Evolutionary conservation across 2,329 filamentous ascomycete genomes (phyloP).

Genomic region (Fusarium udum): DNA sequence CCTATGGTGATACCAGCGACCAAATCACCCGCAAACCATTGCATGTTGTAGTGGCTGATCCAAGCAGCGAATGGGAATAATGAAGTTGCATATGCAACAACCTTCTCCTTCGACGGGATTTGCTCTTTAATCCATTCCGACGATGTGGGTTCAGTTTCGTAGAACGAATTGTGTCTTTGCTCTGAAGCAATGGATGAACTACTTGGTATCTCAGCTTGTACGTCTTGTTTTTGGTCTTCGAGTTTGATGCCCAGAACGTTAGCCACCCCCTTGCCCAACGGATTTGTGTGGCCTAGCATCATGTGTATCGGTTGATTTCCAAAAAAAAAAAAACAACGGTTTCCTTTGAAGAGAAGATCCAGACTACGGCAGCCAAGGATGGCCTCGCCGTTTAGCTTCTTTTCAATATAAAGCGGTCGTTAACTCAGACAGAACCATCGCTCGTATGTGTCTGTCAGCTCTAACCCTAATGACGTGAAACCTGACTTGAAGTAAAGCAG

Average conservation of each 20-base stretch:
- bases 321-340: neutral
- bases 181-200: conserved; percentile 84
- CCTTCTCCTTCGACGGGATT: conserved; percentile 65
- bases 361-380: neutral
- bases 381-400: neutral
- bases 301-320: neutral
- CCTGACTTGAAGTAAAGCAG: neutral
- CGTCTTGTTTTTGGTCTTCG: conserved; percentile 60
- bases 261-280: conserved; percentile 77
- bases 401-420: neutral
- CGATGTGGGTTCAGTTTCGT: conserved; percentile 82
- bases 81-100: conserved; percentile 69
- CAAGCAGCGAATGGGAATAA: conserved; percentile 92
- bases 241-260: conserved; percentile 86
- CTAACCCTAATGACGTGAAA: neutral
- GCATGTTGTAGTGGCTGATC: conserved; percentile 87
- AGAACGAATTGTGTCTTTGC: conserved; percentile 77
- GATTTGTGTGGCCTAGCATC: conserved; percentile 51
- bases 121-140: conserved; percentile 75
- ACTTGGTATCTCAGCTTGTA: conserved; percentile 70
- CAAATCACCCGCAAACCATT: conserved; percentile 90
- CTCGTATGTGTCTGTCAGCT: neutral
- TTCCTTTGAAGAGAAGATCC: neutral
- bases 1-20: conserved; percentile 75
- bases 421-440: neutral